Evolutionary conservation across 2,329 filamentous ascomycete species (phyloP).

Genomic region (Cladosporium sphaerospermum): DNA sequence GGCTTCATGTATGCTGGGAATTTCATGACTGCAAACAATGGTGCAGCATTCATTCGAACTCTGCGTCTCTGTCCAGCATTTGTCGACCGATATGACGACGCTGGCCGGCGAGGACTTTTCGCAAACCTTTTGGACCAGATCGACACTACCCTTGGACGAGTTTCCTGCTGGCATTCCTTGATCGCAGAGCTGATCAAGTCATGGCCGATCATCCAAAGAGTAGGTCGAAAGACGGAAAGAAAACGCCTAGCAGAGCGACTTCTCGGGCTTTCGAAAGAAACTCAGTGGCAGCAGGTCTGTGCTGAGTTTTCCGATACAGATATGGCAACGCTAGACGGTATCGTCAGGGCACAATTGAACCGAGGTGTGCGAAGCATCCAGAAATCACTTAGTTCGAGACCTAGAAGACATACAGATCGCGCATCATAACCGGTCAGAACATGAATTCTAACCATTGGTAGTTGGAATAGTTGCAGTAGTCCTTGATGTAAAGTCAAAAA

Average conservation of each 20-base stretch:
- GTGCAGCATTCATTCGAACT: conserved; percentile 2
- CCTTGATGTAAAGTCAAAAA: not conserved
- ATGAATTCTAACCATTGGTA: not conserved
- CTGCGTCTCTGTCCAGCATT: conserved; percentile 4
- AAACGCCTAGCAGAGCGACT: conserved; percentile 6
- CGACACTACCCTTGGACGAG: conserved; percentile 4
- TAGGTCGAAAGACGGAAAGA: conserved; percentile 2
- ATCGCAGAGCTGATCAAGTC: conserved; percentile 2
- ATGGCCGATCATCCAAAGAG: conserved; percentile 2
- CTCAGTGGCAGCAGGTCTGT: not conserved
- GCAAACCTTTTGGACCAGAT: conserved; percentile 6
- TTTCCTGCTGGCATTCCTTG: conserved; percentile 5
- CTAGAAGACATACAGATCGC: conserved; percentile 5
- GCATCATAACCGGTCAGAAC: not conserved
- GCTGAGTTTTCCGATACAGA: conserved; percentile 2
- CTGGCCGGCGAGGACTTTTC: conserved; percentile 4
- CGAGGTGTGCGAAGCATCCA: not conserved
- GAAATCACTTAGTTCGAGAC: not conserved
- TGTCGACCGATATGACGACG: not conserved
- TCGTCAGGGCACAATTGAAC: conserved; percentile 2
- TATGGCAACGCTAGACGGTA: conserved; percentile 2
- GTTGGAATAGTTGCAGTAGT: not conserved
- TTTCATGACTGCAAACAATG: conserved; percentile 5
- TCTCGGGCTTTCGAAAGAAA: conserved; percentile 4
- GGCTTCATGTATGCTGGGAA: conserved; percentile 4